Evolutionary conservation across 495 filamentous ascomycete species (phyloP), one percentile per base, ranked within the genome.

Genomic region (Penicillium waksmanii): DNA sequence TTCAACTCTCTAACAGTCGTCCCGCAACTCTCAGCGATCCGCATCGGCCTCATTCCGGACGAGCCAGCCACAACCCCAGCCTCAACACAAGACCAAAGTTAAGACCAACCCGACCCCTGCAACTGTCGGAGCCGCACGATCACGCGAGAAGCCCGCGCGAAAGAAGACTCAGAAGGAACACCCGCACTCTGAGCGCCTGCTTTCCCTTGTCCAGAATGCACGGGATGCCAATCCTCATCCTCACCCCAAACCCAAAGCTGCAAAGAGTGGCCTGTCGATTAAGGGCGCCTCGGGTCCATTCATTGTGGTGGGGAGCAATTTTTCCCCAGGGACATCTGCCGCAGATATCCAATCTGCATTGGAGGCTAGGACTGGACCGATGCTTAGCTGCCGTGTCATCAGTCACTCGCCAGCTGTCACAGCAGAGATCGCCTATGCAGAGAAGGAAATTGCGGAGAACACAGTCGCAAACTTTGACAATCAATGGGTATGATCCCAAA

Each of bases 301-400:
- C 64, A 82, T 87, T n/a, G 89, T 98, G 12, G 80, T 92, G 52
- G 93, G 88, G 1, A 85, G 87, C 70, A 98, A 98, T 75, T 94
- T 98, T 64, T 93, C 92, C 3, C 87, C 87, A 3, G 95, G 95
- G 38, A 98, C 95, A 3, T 97, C 95, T 4, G 92, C 91, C 2
- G 93, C 91, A 38, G 95, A 98, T 71, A 96, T 98, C 50, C 91
- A 96, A 74, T 87, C 89, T 57, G 92, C 92, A 44, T 83, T 97
- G 77, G 84, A 84, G 42, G 86, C 88, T 2, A 73, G 89, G 3
- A 87, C 87, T 2, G 90, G 91, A 33, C 77, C 87, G 53, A 85
- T 96, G 57, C 67, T 83, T 33, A 85, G 82, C 60, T 96, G 93
- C 72, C 84, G 82, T 40, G 77, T 98, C 17, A 78, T 90, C 15